Percentiles rank a stretch among this genome's conserved stretches.
Evolutionary conservation across 176 grass and related monocot species (phyloP).

Genomic region (Rhynchospora tenuis): DNA sequence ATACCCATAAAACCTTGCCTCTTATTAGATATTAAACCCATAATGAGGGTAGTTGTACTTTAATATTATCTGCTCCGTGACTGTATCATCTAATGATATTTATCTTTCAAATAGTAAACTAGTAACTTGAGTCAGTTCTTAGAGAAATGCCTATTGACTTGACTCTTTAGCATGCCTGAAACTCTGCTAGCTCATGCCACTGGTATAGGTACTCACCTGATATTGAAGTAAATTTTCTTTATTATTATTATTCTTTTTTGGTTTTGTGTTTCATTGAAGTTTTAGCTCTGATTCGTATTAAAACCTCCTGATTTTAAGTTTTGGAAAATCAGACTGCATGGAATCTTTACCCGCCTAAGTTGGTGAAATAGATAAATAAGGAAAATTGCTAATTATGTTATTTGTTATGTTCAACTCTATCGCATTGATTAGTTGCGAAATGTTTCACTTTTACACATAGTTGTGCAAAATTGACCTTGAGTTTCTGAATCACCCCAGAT

Average conservation of each 20-base stretch:
- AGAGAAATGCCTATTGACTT: not conserved
- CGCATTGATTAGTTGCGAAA: not conserved
- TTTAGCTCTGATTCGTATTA: not conserved
- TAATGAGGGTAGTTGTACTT: not conserved
- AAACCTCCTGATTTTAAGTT: not conserved
- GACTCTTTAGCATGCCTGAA: not conserved
- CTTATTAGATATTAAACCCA: not conserved
- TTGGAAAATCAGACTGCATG: not conserved
- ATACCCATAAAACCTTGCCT: not conserved
- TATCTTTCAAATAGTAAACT: not conserved
- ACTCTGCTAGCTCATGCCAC: not conserved
- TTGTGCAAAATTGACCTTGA: conserved; percentile 9
- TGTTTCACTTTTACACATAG: not conserved
- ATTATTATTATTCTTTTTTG: not conserved
- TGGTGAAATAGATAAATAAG: not conserved
- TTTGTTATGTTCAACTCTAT: not conserved
- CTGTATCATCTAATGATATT: no score
- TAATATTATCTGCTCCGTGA: not conserved
- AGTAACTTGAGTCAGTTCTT: not conserved
- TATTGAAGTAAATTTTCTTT: not conserved
- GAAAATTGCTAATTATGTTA: not conserved
- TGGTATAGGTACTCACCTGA: not conserved
- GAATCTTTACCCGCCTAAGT: not conserved
- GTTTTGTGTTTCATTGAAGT: not conserved
- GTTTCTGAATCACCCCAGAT: conserved; percentile 41